These are phyloP conservation scores for Claviceps sp. DNA, from an alignment of 2,329 filamentous ascomycete species.

Conservation along the genomic window DNA sequence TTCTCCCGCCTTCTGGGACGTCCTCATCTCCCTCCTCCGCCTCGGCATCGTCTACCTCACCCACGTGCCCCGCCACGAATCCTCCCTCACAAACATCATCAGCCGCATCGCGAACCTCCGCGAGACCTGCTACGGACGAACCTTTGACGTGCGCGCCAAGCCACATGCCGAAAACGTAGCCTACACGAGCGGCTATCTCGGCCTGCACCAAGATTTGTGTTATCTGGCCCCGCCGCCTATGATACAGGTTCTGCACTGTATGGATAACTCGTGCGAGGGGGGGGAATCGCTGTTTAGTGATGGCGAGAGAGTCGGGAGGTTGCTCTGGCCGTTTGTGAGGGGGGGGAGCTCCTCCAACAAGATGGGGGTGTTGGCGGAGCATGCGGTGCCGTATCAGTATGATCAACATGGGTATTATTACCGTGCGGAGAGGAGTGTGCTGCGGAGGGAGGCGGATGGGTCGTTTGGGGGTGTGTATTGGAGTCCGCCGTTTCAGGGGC, in stretches of 20 bases:
- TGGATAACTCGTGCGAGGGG: constrained; percentile 65
- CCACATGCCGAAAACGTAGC: constrained; percentile 82
- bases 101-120: constrained; percentile 63
- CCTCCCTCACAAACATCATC: constrained; percentile 54
- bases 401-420: constrained; percentile 52
- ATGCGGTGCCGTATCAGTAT: constrained; percentile 52
- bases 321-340: constrained; percentile 15
- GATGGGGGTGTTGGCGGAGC: constrained; percentile 8
- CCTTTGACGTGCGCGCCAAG: constrained; percentile 79
- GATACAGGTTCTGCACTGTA: constrained; percentile 79
- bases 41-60: constrained; percentile 68
- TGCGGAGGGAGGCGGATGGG: neutral
- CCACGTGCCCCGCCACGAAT: constrained; percentile 54
- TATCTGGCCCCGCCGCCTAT: constrained; percentile 71
- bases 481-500: constrained; percentile 68
- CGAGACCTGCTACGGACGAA: constrained; percentile 81
- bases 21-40: constrained; percentile 46
- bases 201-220: constrained; percentile 85
- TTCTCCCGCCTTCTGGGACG: constrained; percentile 39
- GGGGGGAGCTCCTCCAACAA: neutral
- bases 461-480: constrained; percentile 33
- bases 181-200: constrained; percentile 69
- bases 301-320: constrained; percentile 44
- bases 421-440: constrained; percentile 39
- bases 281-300: constrained; percentile 84